phyloP scores from a whole-genome alignment of 208 protist genomes.

The Porcisia deanei region DNA sequence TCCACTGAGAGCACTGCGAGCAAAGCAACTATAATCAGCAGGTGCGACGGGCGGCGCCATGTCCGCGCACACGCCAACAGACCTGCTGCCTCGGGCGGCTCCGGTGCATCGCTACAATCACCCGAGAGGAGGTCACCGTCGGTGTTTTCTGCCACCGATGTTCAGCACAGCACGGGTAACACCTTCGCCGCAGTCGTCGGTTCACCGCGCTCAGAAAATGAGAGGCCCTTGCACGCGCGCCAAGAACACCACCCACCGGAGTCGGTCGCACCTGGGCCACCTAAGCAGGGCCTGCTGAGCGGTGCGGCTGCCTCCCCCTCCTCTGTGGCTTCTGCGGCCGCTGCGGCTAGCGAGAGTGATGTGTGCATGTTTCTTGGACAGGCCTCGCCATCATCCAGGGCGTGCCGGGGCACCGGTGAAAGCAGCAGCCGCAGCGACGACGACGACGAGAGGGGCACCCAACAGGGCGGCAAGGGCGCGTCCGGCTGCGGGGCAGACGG shows the following conservation, averaged over 20 bases:
- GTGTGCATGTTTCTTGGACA: conserved; percentile 1
- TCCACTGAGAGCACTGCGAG: too few species aligned
- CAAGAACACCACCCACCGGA: background rate
- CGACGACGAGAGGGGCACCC: too few species aligned
- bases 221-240: background rate
- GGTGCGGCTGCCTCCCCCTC: background rate
- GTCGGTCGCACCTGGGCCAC: background rate
- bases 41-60: conserved; percentile 17
- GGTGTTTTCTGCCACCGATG: background rate
- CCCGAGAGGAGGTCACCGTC: conserved; percentile 1
- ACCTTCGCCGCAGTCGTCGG: too few species aligned
- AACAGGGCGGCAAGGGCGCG: conserved; percentile 1
- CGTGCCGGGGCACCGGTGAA: background rate
- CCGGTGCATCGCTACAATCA: background rate
- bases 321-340: conserved; percentile 1
- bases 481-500: background rate
- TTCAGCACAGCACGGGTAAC: background rate
- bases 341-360: background rate
- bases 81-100: conserved; percentile 4
- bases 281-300: background rate
- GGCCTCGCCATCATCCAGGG: background rate
- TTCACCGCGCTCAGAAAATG: background rate
- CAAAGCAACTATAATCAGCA: background rate
- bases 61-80: conserved; percentile 11
- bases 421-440: background rate